Conservation (phyloP, 345 rosid genomes). For the Hibiscus syriacus region DNA sequence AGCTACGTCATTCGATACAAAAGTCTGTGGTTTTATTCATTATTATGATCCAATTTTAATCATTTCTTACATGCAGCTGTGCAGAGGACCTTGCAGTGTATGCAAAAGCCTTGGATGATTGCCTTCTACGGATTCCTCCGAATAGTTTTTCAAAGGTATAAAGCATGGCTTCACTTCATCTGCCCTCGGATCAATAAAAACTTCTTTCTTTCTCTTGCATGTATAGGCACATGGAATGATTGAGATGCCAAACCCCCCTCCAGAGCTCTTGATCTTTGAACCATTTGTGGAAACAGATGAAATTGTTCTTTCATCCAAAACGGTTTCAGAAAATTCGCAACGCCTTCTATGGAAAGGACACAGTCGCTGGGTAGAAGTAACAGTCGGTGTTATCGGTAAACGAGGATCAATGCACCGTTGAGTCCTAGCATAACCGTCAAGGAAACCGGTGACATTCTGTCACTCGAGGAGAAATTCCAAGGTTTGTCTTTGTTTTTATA, state of each 20-base stretch:
- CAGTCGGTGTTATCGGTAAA: slow-evolving; percentile 77
- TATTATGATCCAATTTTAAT: slow-evolving; percentile 5
- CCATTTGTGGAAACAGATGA: slow-evolving; percentile 92
- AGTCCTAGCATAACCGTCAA: slow-evolving; percentile 88
- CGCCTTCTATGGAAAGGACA: slow-evolving; percentile 64
- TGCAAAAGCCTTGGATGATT: slow-evolving; percentile 60
- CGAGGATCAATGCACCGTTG: slow-evolving; percentile 67
- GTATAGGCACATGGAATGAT: slow-evolving; percentile 89
- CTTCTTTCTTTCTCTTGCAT: too few species aligned
- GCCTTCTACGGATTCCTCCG: slow-evolving; percentile 71
- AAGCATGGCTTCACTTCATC: neutral
- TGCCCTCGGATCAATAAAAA: too few species aligned
- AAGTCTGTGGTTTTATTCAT: neutral
- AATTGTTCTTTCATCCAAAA: slow-evolving; percentile 54
- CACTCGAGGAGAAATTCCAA: slow-evolving; percentile 97
- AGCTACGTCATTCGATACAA: neutral
- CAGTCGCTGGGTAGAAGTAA: slow-evolving; percentile 81
- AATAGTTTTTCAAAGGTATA: slow-evolving; percentile 77
- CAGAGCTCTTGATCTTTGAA: slow-evolving; percentile 74
- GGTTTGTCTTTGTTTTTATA: too few species aligned
- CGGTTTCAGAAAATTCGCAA: slow-evolving; percentile 22
- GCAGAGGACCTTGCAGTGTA: slow-evolving; percentile 62
- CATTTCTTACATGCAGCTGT: slow-evolving; percentile 42
- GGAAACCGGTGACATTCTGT: slow-evolving; percentile 82
- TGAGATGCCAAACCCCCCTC: slow-evolving; percentile 93